Percentiles rank a stretch among this genome's conserved stretches.
Conservation (phyloP, 78 protist species). For the Polysphondylium violaceum region DNA sequence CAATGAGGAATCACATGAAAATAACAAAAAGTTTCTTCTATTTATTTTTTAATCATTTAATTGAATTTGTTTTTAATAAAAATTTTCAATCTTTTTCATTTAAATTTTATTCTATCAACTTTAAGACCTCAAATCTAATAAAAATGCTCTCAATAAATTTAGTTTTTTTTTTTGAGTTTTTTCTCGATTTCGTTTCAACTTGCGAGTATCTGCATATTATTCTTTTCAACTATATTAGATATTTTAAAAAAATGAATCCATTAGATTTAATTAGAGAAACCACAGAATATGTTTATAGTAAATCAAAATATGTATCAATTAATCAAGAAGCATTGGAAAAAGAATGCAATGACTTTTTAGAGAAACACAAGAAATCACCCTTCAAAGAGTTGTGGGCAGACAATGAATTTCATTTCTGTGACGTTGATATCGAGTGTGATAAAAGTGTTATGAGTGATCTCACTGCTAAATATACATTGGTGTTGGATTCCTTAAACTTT, state of each 20-base stretch:
- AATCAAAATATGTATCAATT: slow-evolving; percentile 50
- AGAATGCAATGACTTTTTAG: slow-evolving; percentile 40
- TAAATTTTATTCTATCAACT: too few relatives aligned
- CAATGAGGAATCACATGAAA: slow-evolving; percentile 22
- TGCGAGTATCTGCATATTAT: too few relatives aligned
- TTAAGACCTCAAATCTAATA: too few relatives aligned
- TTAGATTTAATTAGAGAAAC: slow-evolving; percentile 38
- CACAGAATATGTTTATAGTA: slow-evolving; percentile 10
- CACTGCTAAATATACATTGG: slow-evolving; percentile 85
- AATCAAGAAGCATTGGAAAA: slow-evolving; percentile 32
- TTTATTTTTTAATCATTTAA: too few relatives aligned
- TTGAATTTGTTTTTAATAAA: too few relatives aligned
- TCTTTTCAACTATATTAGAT: too few relatives aligned
- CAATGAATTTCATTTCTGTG: slow-evolving; percentile 66
- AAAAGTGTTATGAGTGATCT: not conserved
- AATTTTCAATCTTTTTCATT: too few relatives aligned
- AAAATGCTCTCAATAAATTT: too few relatives aligned
- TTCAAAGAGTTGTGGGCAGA: slow-evolving; percentile 74
- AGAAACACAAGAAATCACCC: not conserved
- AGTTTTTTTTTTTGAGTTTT: too few relatives aligned
- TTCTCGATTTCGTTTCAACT: too few relatives aligned
- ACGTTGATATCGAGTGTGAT: slow-evolving; percentile 30
- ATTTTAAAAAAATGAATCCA: slow-evolving; percentile 44
- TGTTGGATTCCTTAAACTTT: slow-evolving; percentile 90
- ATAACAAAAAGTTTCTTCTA: too few relatives aligned